Base-by-base conservation (phyloP, 495 filamentous ascomycete species). In the Cryomyces minteri region DNA sequence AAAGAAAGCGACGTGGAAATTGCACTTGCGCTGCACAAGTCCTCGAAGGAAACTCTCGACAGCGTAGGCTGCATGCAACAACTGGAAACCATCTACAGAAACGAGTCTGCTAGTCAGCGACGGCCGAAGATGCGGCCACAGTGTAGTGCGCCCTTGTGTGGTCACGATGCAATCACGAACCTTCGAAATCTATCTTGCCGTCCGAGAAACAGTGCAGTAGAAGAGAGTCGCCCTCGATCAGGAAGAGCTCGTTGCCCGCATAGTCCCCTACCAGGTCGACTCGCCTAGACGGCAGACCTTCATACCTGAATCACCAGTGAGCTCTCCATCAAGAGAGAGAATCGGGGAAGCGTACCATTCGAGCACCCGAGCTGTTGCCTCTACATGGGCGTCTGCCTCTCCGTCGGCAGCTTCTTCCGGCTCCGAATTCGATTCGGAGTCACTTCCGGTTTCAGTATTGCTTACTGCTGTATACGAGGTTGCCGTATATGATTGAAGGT, bases 201-300 rank as follows among this genome's bases (percentile, higher is more conserved):
- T 82, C 67, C 12, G 66, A 59, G 36, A 86, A 71, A 51, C 69
- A 77, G 34, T 77, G 55, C 9, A 74, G 60, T 1, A 88, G 59
- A 7, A 87, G 61, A 0, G 80, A 79, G 45, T 88, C 82, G 2
- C 81, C 82, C 49, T 88, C 77, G 36, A 88, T 65, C 6, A 82
- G 55, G 59, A 85, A 85, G 1, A 76, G 64, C 47, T 83, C 81
- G 40, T 70, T 66, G 11, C 82, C 82, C 7, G 77, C 77, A 59
- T 81, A 85, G 53, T 87, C 82, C 3, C 82, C 79, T 4, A 81
- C 67, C 2, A 82, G 63, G 54, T 82, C 77, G 32, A 81, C 58
- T 14, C 54, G 49, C 5, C 62, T 51, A 7, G 56, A 50, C 12
- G 44, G 45, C 7, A 62, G 45, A 14, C 37, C 53, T 10, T 45